Percentiles rank a stretch among this genome's conserved stretches.
These are phyloP conservation scores for Pichia insulana DNA, from an alignment of 805 yeast species.

Conservation along the genomic window DNA sequence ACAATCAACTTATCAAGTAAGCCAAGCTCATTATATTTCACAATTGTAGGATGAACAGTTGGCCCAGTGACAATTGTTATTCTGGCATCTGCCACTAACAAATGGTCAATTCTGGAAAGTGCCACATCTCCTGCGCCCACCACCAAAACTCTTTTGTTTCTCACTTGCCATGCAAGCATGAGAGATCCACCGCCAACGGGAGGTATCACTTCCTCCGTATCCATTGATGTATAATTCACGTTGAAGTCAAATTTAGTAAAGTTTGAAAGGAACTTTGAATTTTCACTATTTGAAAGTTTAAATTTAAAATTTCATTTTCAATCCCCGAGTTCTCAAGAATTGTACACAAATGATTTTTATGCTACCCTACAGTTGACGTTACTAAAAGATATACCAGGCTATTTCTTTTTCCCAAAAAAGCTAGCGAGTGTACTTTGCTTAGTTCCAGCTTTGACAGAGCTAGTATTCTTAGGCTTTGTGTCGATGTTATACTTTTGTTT, in stretches of 20 bases:
- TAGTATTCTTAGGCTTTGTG: slow-evolving; percentile 2
- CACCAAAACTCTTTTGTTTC: slow-evolving; percentile 53
- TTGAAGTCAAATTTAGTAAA: too few species aligned
- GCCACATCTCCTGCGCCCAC: slow-evolving; percentile 81
- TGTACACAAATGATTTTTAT: too few species aligned
- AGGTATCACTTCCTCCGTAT: background rate
- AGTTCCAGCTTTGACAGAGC: background rate
- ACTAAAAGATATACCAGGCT: slow-evolving; percentile 6
- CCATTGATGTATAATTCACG: background rate
- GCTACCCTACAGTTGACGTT: too few species aligned
- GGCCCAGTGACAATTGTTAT: slow-evolving; percentile 54
- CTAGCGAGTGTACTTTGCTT: background rate
- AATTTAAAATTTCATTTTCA: too few species aligned
- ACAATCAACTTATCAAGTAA: slow-evolving; percentile 33
- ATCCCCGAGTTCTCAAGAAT: too few species aligned
- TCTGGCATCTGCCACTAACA: slow-evolving; percentile 60
- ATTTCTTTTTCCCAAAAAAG: background rate
- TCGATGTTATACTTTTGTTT: slow-evolving; percentile 3
- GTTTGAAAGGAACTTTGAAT: too few species aligned
- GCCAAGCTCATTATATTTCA: slow-evolving; percentile 30
- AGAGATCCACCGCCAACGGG: slow-evolving; percentile 44
- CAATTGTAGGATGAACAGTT: slow-evolving; percentile 28
- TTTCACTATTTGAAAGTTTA: too few species aligned
- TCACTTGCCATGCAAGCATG: slow-evolving; percentile 68
- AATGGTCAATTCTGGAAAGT: slow-evolving; percentile 54